Conservation (phyloP, 2,329 filamentous ascomycete species). For the Fusarium globosum region DNA sequence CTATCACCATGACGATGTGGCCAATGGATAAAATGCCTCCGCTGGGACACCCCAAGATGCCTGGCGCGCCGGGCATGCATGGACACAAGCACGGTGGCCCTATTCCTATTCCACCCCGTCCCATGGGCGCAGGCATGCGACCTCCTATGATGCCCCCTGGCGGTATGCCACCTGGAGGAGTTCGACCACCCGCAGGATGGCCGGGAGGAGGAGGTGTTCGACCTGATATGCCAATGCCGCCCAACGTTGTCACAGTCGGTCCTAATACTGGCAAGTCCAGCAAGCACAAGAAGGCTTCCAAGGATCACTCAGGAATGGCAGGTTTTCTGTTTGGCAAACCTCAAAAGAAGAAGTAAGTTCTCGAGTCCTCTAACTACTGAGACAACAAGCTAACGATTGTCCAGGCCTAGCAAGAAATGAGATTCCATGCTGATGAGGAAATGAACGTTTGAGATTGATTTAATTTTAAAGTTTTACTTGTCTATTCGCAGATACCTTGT, state of each 20-base stretch:
- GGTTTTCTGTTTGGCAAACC: constrained; percentile 47
- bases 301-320: constrained; percentile 30
- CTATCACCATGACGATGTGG: constrained; percentile 69
- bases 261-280: constrained; percentile 28
- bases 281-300: constrained; percentile 42
- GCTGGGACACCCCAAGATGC: constrained; percentile 35
- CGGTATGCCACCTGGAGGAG: constrained; percentile 21
- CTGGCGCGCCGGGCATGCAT: constrained; percentile 26
- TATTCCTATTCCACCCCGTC: constrained; percentile 11
- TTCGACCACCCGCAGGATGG: constrained; percentile 41
- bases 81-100: constrained; percentile 26
- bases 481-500: constrained; percentile 44
- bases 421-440: constrained; percentile 25
- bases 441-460: constrained; percentile 35
- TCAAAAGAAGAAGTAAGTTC: constrained; percentile 48
- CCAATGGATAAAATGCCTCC: constrained; percentile 60
- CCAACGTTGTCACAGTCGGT: constrained; percentile 41
- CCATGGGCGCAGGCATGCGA: constrained; percentile 22
- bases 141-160: constrained; percentile 17
- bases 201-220: constrained; percentile 1
- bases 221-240: constrained; percentile 16
- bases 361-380: too few species aligned
- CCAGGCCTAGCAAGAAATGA: constrained; percentile 43
- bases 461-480: constrained; percentile 35
- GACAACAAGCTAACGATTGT: constrained; percentile 10